Percentiles rank a stretch among this genome's conserved stretches.
These are phyloP conservation scores for Moesziomyces sp. DNA, from an alignment of 1,284 basidiomycete genomes.

Conservation along the genomic window DNA sequence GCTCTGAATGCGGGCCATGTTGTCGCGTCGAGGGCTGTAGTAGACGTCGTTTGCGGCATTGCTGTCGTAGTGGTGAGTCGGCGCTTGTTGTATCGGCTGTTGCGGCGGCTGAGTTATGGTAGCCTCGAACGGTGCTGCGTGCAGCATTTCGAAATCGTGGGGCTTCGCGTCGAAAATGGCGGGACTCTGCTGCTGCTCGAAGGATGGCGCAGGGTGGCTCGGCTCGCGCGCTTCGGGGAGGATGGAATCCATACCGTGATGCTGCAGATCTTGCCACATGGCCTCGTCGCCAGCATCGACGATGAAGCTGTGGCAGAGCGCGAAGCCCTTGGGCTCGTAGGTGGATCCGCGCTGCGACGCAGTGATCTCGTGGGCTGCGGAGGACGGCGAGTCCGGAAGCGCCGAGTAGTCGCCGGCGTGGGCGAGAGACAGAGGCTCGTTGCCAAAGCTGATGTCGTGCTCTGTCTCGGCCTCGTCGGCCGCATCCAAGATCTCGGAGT, in stretches of 20 bases:
- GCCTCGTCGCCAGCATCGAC: slow-evolving; percentile 31
- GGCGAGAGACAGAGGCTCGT: slow-evolving; percentile 12
- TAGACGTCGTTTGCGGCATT: slow-evolving; percentile 6
- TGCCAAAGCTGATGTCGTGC: slow-evolving; percentile 12
- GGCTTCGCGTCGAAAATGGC: neutral
- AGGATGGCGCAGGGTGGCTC: neutral
- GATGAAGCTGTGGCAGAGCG: slow-evolving; percentile 30
- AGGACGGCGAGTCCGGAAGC: slow-evolving; percentile 18
- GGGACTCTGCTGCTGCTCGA: neutral
- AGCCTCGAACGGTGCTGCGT: neutral
- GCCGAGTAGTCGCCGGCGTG: slow-evolving; percentile 38
- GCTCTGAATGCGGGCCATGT: slow-evolving; percentile 38
- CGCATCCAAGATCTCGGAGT: slow-evolving; percentile 26
- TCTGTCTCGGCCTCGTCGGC: slow-evolving; percentile 17
- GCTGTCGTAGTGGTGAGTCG: slow-evolving; percentile 1
- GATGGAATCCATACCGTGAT: slow-evolving; percentile 17
- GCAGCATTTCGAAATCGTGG: slow-evolving; percentile 3
- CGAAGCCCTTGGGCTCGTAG: slow-evolving; percentile 6
- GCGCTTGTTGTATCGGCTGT: neutral
- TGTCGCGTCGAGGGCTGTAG: slow-evolving; percentile 29
- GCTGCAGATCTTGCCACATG: slow-evolving; percentile 38
- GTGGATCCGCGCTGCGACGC: neutral
- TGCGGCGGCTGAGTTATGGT: neutral
- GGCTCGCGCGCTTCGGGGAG: slow-evolving; percentile 20
- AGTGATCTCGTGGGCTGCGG: neutral